These are phyloP conservation scores for Coemansia sp. DNA, from an alignment of 192 early-diverging fungal genomes.

Conservation along the genomic window DNA sequence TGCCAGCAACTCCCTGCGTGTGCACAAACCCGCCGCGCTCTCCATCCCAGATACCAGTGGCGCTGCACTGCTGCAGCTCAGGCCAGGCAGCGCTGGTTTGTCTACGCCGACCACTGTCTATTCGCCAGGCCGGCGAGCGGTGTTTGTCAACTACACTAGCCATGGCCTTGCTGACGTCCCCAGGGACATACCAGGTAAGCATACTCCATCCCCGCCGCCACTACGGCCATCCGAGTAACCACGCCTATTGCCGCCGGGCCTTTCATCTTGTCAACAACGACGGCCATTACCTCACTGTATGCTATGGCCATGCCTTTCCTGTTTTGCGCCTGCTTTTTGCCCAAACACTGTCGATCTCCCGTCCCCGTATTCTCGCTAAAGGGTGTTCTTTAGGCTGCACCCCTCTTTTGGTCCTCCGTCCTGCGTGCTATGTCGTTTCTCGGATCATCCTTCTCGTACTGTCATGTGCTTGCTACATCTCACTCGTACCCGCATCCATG, in stretches of 20 bases:
- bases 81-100: neutral
- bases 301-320: slow-evolving; percentile 9
- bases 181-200: slow-evolving; percentile 37
- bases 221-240: neutral
- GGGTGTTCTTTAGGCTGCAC: neutral
- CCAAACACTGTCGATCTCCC: slow-evolving; percentile 4
- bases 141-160: slow-evolving; percentile 22
- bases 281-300: neutral
- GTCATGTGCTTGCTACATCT: too few relatives aligned
- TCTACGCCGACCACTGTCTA: slow-evolving; percentile 1
- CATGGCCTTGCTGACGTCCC: slow-evolving; percentile 24
- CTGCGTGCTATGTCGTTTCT: slow-evolving; percentile 4
- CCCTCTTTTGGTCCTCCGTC: neutral
- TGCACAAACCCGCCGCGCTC: slow-evolving; percentile 10
- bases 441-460: neutral
- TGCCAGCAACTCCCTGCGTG: slow-evolving; percentile 4
- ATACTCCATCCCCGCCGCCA: neutral
- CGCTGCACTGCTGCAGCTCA: neutral
- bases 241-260: neutral
- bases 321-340: slow-evolving; percentile 1
- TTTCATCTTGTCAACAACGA: neutral
- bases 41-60: slow-evolving; percentile 4
- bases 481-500: too few relatives aligned
- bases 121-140: neutral
- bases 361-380: neutral